Conservation (phyloP, 352 stramenopile genomes). For the Phytophthora pseudosyringae region DNA sequence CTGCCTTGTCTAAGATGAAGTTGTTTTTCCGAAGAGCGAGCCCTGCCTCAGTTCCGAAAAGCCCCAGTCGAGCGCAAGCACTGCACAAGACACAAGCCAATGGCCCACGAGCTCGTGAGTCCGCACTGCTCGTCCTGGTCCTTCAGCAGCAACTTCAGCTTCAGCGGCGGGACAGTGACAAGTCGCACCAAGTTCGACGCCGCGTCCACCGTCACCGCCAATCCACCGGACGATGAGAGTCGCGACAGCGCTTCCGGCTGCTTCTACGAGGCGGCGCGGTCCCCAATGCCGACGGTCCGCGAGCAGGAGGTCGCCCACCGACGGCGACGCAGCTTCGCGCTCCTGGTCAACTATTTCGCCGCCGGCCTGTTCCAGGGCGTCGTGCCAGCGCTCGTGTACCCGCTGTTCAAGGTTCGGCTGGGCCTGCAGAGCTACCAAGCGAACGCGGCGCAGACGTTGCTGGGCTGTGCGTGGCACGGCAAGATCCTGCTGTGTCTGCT, state of each 20-base stretch:
- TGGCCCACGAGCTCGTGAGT: slow-evolving; percentile 38
- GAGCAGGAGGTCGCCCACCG: slow-evolving; percentile 14
- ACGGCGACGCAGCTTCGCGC: slow-evolving; percentile 34
- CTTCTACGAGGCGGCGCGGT: slow-evolving; percentile 26
- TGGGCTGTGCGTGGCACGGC: slow-evolving; percentile 71
- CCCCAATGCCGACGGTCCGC: slow-evolving; percentile 15
- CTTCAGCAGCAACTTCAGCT: slow-evolving; percentile 33
- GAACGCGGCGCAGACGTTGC: slow-evolving; percentile 61
- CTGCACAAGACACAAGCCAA: slow-evolving; percentile 8
- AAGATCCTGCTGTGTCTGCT: slow-evolving; percentile 74
- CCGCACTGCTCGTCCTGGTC: slow-evolving; percentile 40
- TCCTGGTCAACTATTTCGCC: slow-evolving; percentile 75
- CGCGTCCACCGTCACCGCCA: slow-evolving; percentile 34
- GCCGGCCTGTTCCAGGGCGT: slow-evolving; percentile 75
- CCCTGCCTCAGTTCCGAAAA: slow-evolving; percentile 32
- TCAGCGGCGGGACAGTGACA: slow-evolving; percentile 8
- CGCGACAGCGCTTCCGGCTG: slow-evolving; percentile 6
- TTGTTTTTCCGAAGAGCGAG: neutral
- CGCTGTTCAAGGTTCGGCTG: slow-evolving; percentile 78
- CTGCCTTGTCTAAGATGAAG: slow-evolving; percentile 12
- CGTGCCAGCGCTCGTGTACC: slow-evolving; percentile 71
- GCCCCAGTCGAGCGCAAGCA: slow-evolving; percentile 9
- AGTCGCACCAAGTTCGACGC: slow-evolving; percentile 26
- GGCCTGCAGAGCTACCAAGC: slow-evolving; percentile 70
- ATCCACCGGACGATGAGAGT: slow-evolving; percentile 15